Conservation (phyloP, 805 yeast species). For the Schizosaccharomyces japonicus region DNA sequence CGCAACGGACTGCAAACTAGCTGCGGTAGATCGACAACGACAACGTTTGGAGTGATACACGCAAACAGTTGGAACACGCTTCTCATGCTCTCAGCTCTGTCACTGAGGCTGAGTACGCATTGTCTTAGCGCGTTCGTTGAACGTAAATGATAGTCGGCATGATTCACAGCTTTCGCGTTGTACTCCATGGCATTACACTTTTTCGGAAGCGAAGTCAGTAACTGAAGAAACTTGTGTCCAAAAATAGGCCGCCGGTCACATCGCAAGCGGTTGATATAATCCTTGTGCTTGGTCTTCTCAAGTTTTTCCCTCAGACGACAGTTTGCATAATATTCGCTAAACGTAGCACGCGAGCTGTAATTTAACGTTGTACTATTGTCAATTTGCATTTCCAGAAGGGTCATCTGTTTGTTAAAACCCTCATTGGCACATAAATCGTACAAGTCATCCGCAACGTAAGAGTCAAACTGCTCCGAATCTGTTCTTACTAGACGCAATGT, state of each 20-base stretch:
- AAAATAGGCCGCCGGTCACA: constrained; percentile 43
- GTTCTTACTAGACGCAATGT: constrained; percentile 37
- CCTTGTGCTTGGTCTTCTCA: constrained; percentile 29
- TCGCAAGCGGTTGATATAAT: constrained; percentile 42
- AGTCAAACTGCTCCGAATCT: constrained; percentile 13
- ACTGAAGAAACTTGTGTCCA: constrained; percentile 19
- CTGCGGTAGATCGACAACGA: constrained; percentile 38
- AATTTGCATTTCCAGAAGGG: constrained; percentile 12
- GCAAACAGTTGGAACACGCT: constrained; percentile 50
- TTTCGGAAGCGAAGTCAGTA: background rate
- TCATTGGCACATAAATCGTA: constrained; percentile 7
- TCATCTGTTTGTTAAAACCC: constrained; percentile 20
- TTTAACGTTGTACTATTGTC: constrained; percentile 13
- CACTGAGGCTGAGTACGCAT: constrained; percentile 12
- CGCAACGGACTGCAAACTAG: constrained; percentile 1
- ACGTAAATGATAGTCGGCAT: background rate
- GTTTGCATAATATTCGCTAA: background rate
- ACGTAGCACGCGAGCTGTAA: constrained; percentile 14
- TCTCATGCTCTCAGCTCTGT: constrained; percentile 19
- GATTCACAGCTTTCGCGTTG: constrained; percentile 15
- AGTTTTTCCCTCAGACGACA: background rate
- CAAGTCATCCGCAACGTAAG: constrained; percentile 7
- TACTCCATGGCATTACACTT: constrained; percentile 13
- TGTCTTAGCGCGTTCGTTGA: constrained; percentile 6
- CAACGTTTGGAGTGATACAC: constrained; percentile 70